phyloP scores from a whole-genome alignment of 1,139 yeast genomes.

The Debaryomyces fabryi region DNA sequence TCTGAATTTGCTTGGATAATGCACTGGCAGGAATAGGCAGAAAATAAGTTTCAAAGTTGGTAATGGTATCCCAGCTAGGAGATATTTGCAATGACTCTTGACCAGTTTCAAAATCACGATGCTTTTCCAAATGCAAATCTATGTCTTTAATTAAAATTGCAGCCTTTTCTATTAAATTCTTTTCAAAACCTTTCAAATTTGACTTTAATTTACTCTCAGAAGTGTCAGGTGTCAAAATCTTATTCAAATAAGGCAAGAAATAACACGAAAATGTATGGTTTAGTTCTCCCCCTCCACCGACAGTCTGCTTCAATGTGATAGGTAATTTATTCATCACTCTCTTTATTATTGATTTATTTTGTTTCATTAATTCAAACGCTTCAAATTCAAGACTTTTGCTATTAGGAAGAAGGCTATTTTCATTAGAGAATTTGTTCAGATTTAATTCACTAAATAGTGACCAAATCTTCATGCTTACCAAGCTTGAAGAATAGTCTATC shows the following conservation, averaged over 20 bases:
- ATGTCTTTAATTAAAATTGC: constrained; percentile 31
- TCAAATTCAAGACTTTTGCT: constrained; percentile 50
- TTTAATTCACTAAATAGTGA: constrained; percentile 65
- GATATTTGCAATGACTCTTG: constrained; percentile 30
- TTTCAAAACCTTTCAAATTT: constrained; percentile 28
- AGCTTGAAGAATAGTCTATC: constrained; percentile 55
- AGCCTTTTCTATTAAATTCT: constrained; percentile 29
- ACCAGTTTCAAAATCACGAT: constrained; percentile 38
- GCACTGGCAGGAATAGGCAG: constrained; percentile 20
- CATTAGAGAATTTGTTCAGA: constrained; percentile 30
- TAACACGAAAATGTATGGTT: constrained; percentile 32
- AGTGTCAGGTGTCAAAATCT: constrained; percentile 48
- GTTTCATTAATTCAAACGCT: constrained; percentile 32
- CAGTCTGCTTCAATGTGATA: constrained; percentile 24
- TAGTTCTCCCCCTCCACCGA: constrained; percentile 31
- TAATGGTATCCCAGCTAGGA: constrained; percentile 42
- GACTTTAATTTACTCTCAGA: constrained; percentile 31
- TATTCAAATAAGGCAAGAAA: constrained; percentile 50
- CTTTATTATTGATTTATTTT: constrained; percentile 31
- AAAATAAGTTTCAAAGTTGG: constrained; percentile 28
- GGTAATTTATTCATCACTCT: constrained; percentile 34
- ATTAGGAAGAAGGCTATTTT: constrained; percentile 35
- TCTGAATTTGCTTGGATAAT: constrained; percentile 28
- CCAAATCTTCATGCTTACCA: constrained; percentile 66
- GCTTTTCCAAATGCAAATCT: constrained; percentile 34